A percentile compares a stretch with the other conserved stretches of the same genome.
These are phyloP conservation scores for Anethum foeniculum DNA, from an alignment of 140 eudicot genomes.

Conservation along the genomic window DNA sequence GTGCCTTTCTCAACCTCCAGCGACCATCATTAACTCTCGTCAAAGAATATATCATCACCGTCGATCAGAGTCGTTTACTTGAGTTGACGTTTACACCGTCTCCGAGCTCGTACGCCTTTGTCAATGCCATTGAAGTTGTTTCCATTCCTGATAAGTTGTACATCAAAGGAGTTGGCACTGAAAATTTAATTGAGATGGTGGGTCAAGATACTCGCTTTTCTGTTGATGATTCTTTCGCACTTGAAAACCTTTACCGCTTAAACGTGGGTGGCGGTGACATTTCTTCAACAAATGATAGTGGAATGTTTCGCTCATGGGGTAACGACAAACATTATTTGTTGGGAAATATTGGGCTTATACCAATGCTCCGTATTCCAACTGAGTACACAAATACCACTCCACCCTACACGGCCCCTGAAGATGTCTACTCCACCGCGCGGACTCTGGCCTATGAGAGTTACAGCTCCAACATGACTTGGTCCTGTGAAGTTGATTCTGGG, in stretches of 20 bases:
- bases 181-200: no score
- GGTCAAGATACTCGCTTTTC: no score
- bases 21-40: neutral
- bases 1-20: slow-evolving; percentile 27
- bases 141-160: neutral
- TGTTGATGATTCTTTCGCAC: slow-evolving; percentile 20
- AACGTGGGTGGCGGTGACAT: slow-evolving; percentile 41
- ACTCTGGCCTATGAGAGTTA: slow-evolving; percentile 3
- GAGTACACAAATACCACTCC: slow-evolving; percentile 27
- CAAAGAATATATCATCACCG: slow-evolving; percentile 20
- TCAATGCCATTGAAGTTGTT: slow-evolving; percentile 32
- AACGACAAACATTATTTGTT: slow-evolving; percentile 27
- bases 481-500: slow-evolving; percentile 46
- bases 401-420: slow-evolving; percentile 41
- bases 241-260: slow-evolving; percentile 47
- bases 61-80: slow-evolving; percentile 7
- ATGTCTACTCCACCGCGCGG: slow-evolving; percentile 43
- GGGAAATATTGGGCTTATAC: slow-evolving; percentile 10
- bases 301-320: slow-evolving; percentile 51
- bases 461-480: slow-evolving; percentile 37
- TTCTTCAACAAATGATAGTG: slow-evolving; percentile 20
- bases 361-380: slow-evolving; percentile 7
- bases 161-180: neutral
- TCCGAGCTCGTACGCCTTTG: slow-evolving; percentile 31
- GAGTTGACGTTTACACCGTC: slow-evolving; percentile 34